Evolutionary conservation across 495 filamentous ascomycete genomes (phyloP).

Genomic region (Xylona heveae): DNA sequence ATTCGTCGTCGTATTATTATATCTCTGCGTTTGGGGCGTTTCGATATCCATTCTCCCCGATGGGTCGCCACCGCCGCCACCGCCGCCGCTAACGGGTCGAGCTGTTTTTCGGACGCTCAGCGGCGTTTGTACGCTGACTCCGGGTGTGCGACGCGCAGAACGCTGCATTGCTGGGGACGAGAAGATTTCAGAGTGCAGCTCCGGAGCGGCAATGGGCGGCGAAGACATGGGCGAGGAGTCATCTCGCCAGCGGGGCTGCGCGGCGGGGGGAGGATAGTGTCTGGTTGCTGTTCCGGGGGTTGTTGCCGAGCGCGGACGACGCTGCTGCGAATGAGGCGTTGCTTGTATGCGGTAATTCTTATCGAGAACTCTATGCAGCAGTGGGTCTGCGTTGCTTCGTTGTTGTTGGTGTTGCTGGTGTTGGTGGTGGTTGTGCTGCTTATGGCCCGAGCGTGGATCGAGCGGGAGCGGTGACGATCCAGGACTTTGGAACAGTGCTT

Average conservation of each 20-base stretch:
- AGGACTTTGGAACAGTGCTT: too few species aligned
- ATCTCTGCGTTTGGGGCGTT: slow-evolving; percentile 10
- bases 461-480: slow-evolving; percentile 20
- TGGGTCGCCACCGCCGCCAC: slow-evolving; percentile 6
- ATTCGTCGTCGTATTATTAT: too few species aligned
- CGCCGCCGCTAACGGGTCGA: neutral
- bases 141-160: slow-evolving; percentile 7
- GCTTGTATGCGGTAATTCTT: slow-evolving; percentile 88
- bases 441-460: slow-evolving; percentile 22
- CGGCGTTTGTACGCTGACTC: slow-evolving; percentile 11
- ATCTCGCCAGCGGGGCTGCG: slow-evolving; percentile 16
- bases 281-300: slow-evolving; percentile 1
- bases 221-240: slow-evolving; percentile 48
- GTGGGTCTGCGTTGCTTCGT: slow-evolving; percentile 26
- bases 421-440: slow-evolving; percentile 11
- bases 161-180: slow-evolving; percentile 32
- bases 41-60: slow-evolving; percentile 9
- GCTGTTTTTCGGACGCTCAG: neutral
- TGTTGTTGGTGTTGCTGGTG: slow-evolving; percentile 14
- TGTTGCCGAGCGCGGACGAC: slow-evolving; percentile 12
- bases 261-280: slow-evolving; percentile 9
- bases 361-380: slow-evolving; percentile 75
- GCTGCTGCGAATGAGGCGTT: slow-evolving; percentile 44
- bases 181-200: slow-evolving; percentile 70
- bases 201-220: slow-evolving; percentile 57